These are phyloP conservation scores for Nigrospora osmanthi DNA, from an alignment of 2,329 filamentous ascomycete genomes.

Conservation along the genomic window DNA sequence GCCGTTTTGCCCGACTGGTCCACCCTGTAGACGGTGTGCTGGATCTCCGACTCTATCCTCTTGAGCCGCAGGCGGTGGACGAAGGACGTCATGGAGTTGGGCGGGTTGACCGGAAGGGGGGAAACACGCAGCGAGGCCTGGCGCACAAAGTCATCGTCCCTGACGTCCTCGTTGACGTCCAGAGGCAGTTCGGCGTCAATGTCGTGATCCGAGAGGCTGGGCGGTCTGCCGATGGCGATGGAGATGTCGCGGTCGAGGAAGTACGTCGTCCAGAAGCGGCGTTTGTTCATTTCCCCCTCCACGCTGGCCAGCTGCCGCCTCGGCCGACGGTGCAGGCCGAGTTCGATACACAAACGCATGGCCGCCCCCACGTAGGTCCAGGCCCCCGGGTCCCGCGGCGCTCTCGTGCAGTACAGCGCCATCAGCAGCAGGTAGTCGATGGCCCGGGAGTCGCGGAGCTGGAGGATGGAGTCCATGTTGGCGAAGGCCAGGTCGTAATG, in stretches of 20 bases:
- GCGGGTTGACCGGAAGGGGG: conserved; percentile 13
- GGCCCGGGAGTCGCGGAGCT: conserved; percentile 16
- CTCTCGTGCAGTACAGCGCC: conserved; percentile 21
- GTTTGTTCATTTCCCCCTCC: conserved; percentile 19
- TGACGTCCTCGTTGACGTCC: conserved; percentile 17
- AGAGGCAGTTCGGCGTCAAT: conserved; percentile 19
- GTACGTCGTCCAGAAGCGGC: conserved; percentile 21
- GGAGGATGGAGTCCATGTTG: conserved; percentile 16
- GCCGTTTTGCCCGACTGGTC: conserved; percentile 14
- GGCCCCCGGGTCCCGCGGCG: conserved; percentile 18
- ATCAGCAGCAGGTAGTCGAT: conserved; percentile 20
- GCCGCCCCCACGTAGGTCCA: conserved; percentile 21
- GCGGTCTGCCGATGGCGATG: conserved; percentile 18
- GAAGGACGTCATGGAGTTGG: conserved; percentile 18
- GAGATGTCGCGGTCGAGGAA: conserved; percentile 21
- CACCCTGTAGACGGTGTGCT: conserved; percentile 19
- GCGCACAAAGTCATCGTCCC: conserved; percentile 14
- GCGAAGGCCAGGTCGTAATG: conserved; percentile 19
- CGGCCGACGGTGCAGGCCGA: conserved; percentile 18
- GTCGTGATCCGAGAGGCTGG: conserved; percentile 20
- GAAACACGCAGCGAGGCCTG: conserved; percentile 12
- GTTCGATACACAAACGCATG: conserved; percentile 18
- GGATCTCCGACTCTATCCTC: conserved; percentile 20
- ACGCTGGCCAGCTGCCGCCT: conserved; percentile 13
- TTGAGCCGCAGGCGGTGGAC: conserved; percentile 20